These are phyloP conservation scores for Trichoderma guizhouense DNA, from an alignment of 2,329 filamentous ascomycete genomes.

Conservation along the genomic window DNA sequence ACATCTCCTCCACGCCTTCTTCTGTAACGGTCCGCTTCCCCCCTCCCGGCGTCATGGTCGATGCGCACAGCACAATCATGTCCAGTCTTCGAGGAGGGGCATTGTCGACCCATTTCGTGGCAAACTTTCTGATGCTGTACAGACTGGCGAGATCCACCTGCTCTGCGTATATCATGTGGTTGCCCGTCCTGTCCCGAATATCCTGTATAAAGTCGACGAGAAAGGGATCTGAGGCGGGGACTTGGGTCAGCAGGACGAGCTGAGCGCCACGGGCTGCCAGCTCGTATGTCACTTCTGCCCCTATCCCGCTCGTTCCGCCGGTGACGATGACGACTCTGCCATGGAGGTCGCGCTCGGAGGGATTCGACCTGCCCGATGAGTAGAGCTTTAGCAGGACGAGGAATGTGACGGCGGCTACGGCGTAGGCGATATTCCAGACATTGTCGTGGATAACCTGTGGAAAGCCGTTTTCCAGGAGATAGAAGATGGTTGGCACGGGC, in stretches of 20 bases:
- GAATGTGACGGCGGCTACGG: conserved; percentile 34
- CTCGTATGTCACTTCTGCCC: conserved; percentile 68
- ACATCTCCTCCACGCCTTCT: conserved; percentile 83
- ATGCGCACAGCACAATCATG: conserved; percentile 85
- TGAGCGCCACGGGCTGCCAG: conserved; percentile 84
- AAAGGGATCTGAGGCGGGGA: conserved; percentile 79
- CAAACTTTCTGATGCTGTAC: conserved; percentile 88
- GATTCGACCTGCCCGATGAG: conserved; percentile 71
- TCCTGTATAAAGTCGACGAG: conserved; percentile 91
- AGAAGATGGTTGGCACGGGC: conserved; percentile 51
- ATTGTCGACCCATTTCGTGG: conserved; percentile 98
- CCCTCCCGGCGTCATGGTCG: conserved; percentile 68
- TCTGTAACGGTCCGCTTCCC: conserved; percentile 58
- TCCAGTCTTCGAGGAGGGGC: conserved; percentile 83
- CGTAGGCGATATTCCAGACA: conserved; percentile 41
- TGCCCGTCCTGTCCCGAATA: conserved; percentile 69
- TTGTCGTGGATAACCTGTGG: conserved; percentile 48
- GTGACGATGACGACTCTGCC: conserved; percentile 93
- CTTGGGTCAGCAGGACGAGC: conserved; percentile 81
- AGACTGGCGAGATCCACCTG: conserved; percentile 86
- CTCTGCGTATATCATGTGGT: conserved; percentile 90
- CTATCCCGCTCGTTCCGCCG: conserved; percentile 90
- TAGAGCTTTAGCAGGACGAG: conserved; percentile 64
- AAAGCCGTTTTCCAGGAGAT: conserved; percentile 45
- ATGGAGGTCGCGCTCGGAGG: conserved; percentile 79